phyloP scores from a whole-genome alignment of 2,329 filamentous ascomycete species.

The Dactylellina parvicollis region DNA sequence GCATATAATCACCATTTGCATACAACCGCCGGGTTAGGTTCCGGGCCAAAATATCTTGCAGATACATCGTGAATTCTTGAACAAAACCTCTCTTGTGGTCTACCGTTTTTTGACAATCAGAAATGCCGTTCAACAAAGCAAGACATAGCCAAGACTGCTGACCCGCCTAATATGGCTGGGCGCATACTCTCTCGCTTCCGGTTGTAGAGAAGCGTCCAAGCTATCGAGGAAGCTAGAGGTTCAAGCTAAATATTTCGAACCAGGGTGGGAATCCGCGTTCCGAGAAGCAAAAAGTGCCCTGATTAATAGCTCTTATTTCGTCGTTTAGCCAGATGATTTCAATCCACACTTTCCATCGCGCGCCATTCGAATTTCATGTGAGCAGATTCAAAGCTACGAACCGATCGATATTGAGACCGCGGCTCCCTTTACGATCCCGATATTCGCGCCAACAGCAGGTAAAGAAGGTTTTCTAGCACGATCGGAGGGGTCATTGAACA shows the following conservation, averaged over 20 bases:
- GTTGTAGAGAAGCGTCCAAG: conserved; percentile 36
- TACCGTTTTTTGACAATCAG: not conserved
- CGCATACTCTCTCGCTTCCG: conserved; percentile 18
- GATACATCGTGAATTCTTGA: not conserved
- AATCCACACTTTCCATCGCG: not conserved
- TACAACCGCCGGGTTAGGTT: conserved; percentile 31
- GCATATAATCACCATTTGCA: conserved; percentile 34
- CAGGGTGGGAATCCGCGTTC: conserved; percentile 15
- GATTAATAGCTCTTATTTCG: conserved; percentile 18
- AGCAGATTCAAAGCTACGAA: too few relatives aligned
- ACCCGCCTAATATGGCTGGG: conserved; percentile 14
- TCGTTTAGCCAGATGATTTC: not conserved
- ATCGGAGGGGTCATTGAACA: conserved; percentile 17
- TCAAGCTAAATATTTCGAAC: conserved; percentile 9
- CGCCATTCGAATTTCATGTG: not conserved
- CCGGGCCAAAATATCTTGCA: not conserved
- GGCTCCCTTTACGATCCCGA: not conserved
- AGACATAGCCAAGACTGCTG: conserved; percentile 2
- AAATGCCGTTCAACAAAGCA: not conserved
- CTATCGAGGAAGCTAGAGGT: conserved; percentile 18
- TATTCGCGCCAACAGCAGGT: not conserved
- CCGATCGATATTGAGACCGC: not conserved
- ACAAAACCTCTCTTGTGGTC: not conserved
- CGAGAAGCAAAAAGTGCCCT: conserved; percentile 27
- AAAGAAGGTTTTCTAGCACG: not conserved